phyloP scores from a whole-genome alignment of 192 early-diverging fungal genomes.

The Podila verticillata region DNA sequence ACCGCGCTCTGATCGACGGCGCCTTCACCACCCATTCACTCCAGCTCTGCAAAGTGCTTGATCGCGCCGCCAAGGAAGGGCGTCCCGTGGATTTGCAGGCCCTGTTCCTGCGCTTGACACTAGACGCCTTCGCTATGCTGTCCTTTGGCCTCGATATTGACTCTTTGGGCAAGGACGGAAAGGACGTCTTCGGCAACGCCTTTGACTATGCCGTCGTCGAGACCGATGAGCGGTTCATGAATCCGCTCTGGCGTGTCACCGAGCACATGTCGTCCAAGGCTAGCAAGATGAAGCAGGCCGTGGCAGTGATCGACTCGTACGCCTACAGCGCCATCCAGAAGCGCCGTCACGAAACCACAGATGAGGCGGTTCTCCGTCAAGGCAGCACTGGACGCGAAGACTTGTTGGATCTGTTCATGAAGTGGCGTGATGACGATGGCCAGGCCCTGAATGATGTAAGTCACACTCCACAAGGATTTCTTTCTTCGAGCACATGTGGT shows the following conservation, averaged over 20 bases:
- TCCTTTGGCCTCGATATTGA: constrained; percentile 61
- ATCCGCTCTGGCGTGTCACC: constrained; percentile 45
- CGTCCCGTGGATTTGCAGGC: constrained; percentile 54
- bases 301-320: constrained; percentile 35
- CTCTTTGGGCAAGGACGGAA: constrained; percentile 44
- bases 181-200: constrained; percentile 57
- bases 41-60: constrained; percentile 30
- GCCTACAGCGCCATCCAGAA: constrained; percentile 44
- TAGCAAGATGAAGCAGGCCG: constrained; percentile 20
- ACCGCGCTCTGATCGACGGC: constrained; percentile 35
- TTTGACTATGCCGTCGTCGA: constrained; percentile 61
- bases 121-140: constrained; percentile 54
- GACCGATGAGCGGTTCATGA: constrained; percentile 40
- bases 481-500: no score
- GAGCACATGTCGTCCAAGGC: constrained; percentile 22
- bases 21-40: constrained; percentile 26
- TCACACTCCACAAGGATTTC: no score
- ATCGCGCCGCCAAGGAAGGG: constrained; percentile 21
- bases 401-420: constrained; percentile 60
- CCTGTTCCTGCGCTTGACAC: constrained; percentile 54
- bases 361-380: constrained; percentile 11
- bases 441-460: constrained; percentile 27
- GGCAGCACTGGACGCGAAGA: constrained; percentile 28
- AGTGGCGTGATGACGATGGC: constrained; percentile 52
- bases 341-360: constrained; percentile 17